These are phyloP conservation scores for Cardiospermum halicacabum DNA, from an alignment of 345 rosid species.

Conservation along the genomic window DNA sequence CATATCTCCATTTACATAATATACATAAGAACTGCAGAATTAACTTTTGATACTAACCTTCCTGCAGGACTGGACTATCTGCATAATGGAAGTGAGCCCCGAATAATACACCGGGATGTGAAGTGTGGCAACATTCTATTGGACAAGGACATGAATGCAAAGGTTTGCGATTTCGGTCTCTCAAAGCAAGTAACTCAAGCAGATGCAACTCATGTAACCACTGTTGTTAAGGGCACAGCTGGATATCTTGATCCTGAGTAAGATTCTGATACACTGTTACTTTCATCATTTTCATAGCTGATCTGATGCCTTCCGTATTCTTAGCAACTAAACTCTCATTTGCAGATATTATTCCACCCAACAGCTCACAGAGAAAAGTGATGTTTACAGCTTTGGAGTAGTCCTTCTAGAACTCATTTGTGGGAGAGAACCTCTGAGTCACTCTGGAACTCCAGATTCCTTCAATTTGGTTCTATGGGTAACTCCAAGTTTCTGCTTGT, in stretches of 20 bases:
- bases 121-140: constrained; percentile 82
- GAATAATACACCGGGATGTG: constrained; percentile 84
- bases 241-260: constrained; percentile 98
- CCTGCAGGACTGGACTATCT: constrained; percentile 76
- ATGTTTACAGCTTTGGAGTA: constrained; percentile 88
- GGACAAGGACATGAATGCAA: constrained; percentile 84
- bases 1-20: neutral
- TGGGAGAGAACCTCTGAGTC: constrained; percentile 82
- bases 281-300: constrained; percentile 1
- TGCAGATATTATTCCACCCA: constrained; percentile 81
- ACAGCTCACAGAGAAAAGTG: constrained; percentile 91
- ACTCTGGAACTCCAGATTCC: constrained; percentile 78
- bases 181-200: constrained; percentile 65
- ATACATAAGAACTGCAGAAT: neutral
- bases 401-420: constrained; percentile 90
- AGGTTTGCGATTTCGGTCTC: constrained; percentile 72
- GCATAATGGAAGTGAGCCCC: constrained; percentile 83
- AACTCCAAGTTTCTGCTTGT: constrained; percentile 1
- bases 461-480: constrained; percentile 96
- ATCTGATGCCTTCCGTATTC: constrained; percentile 4
- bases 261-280: constrained; percentile 6
- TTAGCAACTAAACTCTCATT: neutral
- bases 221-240: constrained; percentile 88
- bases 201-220: constrained; percentile 84
- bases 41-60: constrained; percentile 3